Conservation (phyloP, 768 basidiomycete species). For the Mycena olivaceomarginata region DNA sequence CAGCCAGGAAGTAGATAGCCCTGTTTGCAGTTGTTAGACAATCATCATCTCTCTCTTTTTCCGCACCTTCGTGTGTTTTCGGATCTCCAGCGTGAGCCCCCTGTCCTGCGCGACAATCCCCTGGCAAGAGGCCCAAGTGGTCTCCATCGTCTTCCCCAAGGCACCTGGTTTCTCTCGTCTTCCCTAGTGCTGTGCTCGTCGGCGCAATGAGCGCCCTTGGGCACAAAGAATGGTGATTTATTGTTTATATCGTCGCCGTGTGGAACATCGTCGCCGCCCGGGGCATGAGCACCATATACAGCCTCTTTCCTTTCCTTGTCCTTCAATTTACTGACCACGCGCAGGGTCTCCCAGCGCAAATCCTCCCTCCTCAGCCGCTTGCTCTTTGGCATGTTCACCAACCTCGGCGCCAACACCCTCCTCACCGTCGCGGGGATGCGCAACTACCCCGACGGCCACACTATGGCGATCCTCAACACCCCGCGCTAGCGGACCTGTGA, state of each 20-base stretch:
- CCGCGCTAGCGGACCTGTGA: conserved; percentile 60
- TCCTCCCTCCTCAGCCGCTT: conserved; percentile 67
- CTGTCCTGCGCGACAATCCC: no score
- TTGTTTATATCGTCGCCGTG: conserved; percentile 89
- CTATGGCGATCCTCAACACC: conserved; percentile 78
- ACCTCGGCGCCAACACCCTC: conserved; percentile 71
- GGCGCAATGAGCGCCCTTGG: conserved; percentile 82
- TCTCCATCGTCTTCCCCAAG: conserved; percentile 65
- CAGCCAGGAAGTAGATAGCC: no score
- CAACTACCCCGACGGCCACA: conserved; percentile 95
- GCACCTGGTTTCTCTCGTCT: conserved; percentile 71
- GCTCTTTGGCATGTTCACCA: conserved; percentile 68
- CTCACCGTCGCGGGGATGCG: conserved; percentile 74
- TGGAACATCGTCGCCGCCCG: conserved; percentile 89
- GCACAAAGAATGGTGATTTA: conserved; percentile 99
- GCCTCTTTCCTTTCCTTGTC: conserved; percentile 21
- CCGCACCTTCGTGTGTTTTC: no score
- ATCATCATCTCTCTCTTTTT: no score
- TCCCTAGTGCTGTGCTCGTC: conserved; percentile 68
- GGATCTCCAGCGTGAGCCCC: fast-evolving
- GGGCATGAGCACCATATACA: conserved; percentile 80
- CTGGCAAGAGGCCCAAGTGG: conserved; percentile 50
- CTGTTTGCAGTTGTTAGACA: no score
- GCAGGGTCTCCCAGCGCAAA: conserved; percentile 71
- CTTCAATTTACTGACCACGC: background rate